Evolutionary conservation across 331 rosid genomes (phyloP).

Genomic region (Prunus yedoensis): DNA sequence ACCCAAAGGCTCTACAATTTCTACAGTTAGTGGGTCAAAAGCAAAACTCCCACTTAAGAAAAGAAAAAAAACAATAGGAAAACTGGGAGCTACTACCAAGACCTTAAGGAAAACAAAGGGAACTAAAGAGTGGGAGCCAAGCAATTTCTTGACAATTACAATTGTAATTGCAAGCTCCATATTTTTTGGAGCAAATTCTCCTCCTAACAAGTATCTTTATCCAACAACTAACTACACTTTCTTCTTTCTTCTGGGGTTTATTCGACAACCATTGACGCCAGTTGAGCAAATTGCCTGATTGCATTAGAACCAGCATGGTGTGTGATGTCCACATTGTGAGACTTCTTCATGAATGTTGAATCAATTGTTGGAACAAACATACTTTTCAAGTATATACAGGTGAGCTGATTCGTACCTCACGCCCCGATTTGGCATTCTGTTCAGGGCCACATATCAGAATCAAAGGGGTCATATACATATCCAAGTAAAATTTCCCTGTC

Average conservation of each 20-base stretch:
- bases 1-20: constrained; percentile 36
- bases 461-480: constrained; percentile 22
- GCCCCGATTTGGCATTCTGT: constrained; percentile 22
- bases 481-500: constrained; percentile 27
- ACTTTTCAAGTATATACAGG: constrained; percentile 42
- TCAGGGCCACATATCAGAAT: constrained; percentile 32
- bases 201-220: constrained; percentile 51
- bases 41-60: constrained; percentile 41
- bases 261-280: constrained; percentile 37
- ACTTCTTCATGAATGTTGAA: constrained; percentile 47
- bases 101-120: constrained; percentile 22
- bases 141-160: constrained; percentile 63
- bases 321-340: constrained; percentile 40
- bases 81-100: constrained; percentile 45
- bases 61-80: constrained; percentile 27
- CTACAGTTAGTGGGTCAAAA: constrained; percentile 41
- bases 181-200: constrained; percentile 23
- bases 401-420: constrained; percentile 44
- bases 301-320: constrained; percentile 20
- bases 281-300: constrained; percentile 27
- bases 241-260: constrained; percentile 54
- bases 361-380: constrained; percentile 50
- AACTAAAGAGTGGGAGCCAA: constrained; percentile 35
- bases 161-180: constrained; percentile 57
- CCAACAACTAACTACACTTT: constrained; percentile 38